These are phyloP conservation scores for Orychophragmus violaceus DNA, from an alignment of 345 rosid genomes.

Conservation along the genomic window DNA sequence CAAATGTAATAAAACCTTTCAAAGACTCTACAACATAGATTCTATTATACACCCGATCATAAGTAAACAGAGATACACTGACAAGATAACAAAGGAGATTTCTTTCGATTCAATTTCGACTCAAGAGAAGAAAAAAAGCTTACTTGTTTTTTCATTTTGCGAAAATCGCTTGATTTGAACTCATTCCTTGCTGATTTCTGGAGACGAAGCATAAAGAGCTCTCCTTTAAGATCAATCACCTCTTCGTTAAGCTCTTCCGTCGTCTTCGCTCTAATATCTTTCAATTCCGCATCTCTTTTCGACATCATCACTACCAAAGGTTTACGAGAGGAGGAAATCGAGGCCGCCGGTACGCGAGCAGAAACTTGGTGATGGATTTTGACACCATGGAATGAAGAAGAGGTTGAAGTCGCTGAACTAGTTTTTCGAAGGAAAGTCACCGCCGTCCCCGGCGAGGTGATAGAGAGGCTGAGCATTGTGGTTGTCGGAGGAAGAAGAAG, in stretches of 20 bases:
- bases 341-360: conserved; percentile 13
- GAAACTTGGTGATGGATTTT: conserved; percentile 39
- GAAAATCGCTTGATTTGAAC: conserved; percentile 86
- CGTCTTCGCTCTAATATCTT: conserved; percentile 61
- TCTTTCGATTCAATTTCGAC: too few relatives aligned
- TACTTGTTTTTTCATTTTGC: conserved; percentile 83
- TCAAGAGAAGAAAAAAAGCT: not conserved
- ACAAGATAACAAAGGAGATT: too few relatives aligned
- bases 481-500: conserved; percentile 18
- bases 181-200: conserved; percentile 79
- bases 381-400: conserved; percentile 48
- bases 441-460: conserved; percentile 37
- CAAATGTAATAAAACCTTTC: not conserved
- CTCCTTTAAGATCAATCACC: conserved; percentile 82
- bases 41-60: not conserved
- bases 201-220: conserved; percentile 83
- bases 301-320: conserved; percentile 64
- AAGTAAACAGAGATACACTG: not conserved
- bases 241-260: conserved; percentile 78
- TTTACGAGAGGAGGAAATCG: conserved; percentile 8
- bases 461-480: conserved; percentile 54
- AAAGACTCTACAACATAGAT: not conserved
- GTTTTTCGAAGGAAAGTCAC: conserved; percentile 28
- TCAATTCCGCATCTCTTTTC: conserved; percentile 69
- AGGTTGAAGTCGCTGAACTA: conserved; percentile 5